phyloP scores from a whole-genome alignment of 371 early-diverging fungal species.

The Saksenaea vasiformis region DNA sequence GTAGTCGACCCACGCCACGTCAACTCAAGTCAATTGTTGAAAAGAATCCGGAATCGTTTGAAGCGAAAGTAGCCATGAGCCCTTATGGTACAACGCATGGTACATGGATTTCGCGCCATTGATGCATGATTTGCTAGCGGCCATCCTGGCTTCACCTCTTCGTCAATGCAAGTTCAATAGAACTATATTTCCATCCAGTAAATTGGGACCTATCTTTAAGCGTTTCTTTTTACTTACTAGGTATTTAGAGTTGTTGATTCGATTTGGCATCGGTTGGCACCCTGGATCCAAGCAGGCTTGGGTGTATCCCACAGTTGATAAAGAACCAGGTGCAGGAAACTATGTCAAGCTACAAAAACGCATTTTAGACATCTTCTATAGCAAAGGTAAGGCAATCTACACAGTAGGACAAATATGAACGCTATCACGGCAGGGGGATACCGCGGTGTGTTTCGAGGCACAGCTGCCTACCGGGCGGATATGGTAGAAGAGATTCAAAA shows the following conservation, averaged over 20 bases:
- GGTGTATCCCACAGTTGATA: not conserved
- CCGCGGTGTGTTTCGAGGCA: not conserved
- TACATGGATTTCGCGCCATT: not conserved
- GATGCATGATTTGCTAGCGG: not conserved
- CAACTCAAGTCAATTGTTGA: not conserved
- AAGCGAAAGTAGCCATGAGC: slow-evolving; percentile 1
- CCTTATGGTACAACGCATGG: not conserved
- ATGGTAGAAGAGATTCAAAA: not conserved
- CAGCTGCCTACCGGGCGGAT: not conserved
- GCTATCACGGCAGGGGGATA: not conserved
- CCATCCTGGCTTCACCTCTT: slow-evolving; percentile 8
- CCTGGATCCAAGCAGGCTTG: not conserved
- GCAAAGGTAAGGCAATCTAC: not conserved
- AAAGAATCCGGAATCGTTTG: slow-evolving; percentile 1
- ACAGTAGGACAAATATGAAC: not conserved
- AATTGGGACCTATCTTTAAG: not conserved
- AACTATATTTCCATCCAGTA: not conserved
- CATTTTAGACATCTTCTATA: not conserved
- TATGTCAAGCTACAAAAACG: not conserved
- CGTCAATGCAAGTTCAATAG: slow-evolving; percentile 1
- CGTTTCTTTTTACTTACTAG: not conserved
- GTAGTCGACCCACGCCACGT: not conserved
- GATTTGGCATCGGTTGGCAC: not conserved
- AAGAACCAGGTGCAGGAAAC: not conserved
- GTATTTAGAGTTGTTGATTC: not conserved